These are phyloP conservation scores for Teratosphaeria epicoccoides DNA, from an alignment of 2,329 filamentous ascomycete species.

Conservation along the genomic window DNA sequence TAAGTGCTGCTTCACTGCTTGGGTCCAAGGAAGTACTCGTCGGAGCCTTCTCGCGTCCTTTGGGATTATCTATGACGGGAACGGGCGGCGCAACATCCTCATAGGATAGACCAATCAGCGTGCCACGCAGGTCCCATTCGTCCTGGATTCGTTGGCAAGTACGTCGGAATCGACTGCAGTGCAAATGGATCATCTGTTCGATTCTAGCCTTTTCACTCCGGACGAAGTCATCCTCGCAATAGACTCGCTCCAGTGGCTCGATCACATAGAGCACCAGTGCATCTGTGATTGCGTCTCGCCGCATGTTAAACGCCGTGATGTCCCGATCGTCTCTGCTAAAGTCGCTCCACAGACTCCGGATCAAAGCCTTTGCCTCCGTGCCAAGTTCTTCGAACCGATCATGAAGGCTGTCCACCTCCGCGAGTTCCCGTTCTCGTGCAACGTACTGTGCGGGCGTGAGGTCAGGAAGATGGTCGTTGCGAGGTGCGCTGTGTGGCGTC, in stretches of 20 bases:
- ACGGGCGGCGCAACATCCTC: background rate
- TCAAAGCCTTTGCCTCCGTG: background rate
- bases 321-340: background rate
- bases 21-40: background rate
- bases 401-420: background rate
- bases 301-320: background rate
- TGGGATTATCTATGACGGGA: background rate
- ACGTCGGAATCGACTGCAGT: background rate
- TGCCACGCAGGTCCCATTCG: background rate
- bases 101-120: background rate
- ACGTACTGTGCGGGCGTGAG: background rate
- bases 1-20: background rate
- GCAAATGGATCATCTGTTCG: background rate
- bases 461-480: background rate
- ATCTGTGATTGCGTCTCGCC: background rate
- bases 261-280: background rate
- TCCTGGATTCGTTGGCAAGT: background rate
- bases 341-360: background rate
- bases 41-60: background rate
- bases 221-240: background rate
- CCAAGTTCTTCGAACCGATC: background rate
- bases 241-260: background rate
- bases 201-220: background rate
- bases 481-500: background rate
- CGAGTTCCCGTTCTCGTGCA: background rate